Percentiles rank a stretch among this genome's conserved stretches.
These are phyloP conservation scores for Hemileia vastatrix DNA, from an alignment of 1,284 basidiomycete species.

Conservation along the genomic window DNA sequence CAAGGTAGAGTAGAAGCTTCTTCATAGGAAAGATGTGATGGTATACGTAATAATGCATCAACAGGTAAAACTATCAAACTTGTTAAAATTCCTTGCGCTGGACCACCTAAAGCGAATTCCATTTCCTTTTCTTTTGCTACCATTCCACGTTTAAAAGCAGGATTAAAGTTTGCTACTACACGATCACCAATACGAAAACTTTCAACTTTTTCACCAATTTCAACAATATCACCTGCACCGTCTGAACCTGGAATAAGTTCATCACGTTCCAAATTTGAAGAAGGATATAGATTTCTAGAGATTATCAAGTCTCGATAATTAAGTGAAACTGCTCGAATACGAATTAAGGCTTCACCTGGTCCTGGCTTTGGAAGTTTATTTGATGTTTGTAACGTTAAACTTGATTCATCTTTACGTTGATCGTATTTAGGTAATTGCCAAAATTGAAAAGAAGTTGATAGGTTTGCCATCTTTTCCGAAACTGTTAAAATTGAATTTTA, in stretches of 20 bases:
- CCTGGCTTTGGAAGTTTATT: conserved; percentile 34
- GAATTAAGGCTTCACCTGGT: conserved; percentile 34
- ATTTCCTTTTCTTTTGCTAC: conserved; percentile 2
- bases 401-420: conserved; percentile 26
- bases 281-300: conserved; percentile 44
- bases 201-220: conserved; percentile 52
- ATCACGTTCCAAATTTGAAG: conserved; percentile 32
- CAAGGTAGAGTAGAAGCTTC: conserved; percentile 50
- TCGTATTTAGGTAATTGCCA: neutral
- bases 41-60: conserved; percentile 40
- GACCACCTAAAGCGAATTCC: conserved; percentile 49
- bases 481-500: no score
- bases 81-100: conserved; percentile 53
- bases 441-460: neutral
- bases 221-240: conserved; percentile 55
- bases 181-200: conserved; percentile 53
- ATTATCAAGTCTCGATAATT: conserved; percentile 46
- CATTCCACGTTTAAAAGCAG: conserved; percentile 47
- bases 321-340: conserved; percentile 45
- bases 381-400: conserved; percentile 27
- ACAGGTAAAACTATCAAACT: conserved; percentile 51
- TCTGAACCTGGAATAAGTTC: conserved; percentile 55
- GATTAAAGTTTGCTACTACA: conserved; percentile 50
- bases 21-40: conserved; percentile 50
- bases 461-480: no score